Evolutionary conservation across 1,284 basidiomycete genomes (phyloP).

Genomic region (Lignosus rhinocerotis): DNA sequence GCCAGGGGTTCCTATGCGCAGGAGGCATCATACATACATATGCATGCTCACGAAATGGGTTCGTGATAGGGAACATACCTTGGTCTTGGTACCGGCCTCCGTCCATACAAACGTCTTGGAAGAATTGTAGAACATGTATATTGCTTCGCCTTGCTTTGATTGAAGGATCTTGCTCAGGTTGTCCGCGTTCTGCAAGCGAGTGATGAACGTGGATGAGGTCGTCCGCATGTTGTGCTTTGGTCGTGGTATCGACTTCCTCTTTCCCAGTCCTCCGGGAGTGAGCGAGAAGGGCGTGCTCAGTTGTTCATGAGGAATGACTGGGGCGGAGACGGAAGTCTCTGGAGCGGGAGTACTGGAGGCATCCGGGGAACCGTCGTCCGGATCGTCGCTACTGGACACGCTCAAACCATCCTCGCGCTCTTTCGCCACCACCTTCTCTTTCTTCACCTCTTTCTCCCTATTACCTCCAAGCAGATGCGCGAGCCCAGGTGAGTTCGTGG

Average conservation of each 20-base stretch:
- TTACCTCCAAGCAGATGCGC: conserved; percentile 65
- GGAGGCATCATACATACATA: neutral
- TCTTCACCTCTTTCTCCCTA: conserved; percentile 57
- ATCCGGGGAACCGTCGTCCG: conserved; percentile 54
- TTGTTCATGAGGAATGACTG: conserved; percentile 37
- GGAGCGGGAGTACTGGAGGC: conserved; percentile 39
- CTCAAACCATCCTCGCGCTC: conserved; percentile 64
- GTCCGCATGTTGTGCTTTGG: conserved; percentile 89
- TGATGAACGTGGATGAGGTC: conserved; percentile 88
- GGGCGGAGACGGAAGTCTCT: conserved; percentile 35
- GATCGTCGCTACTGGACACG: conserved; percentile 74
- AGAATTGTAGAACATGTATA: conserved; percentile 83
- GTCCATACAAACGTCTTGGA: conserved; percentile 82
- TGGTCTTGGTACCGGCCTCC: conserved; percentile 76
- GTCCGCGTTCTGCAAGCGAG: conserved; percentile 78
- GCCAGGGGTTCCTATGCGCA: conserved; percentile 76
- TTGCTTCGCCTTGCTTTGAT: conserved; percentile 78
- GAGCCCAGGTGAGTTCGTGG: conserved; percentile 54
- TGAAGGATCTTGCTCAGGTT: conserved; percentile 74
- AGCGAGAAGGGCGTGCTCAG: conserved; percentile 47
- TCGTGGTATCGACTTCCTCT: conserved; percentile 65
- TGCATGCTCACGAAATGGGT: neutral
- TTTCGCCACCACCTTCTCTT: conserved; percentile 40
- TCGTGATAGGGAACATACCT: conserved; percentile 51
- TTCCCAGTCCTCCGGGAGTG: conserved; percentile 39